These are phyloP conservation scores for Lobosporangium transversale DNA, from an alignment of 192 early-diverging fungal genomes.

Conservation along the genomic window DNA sequence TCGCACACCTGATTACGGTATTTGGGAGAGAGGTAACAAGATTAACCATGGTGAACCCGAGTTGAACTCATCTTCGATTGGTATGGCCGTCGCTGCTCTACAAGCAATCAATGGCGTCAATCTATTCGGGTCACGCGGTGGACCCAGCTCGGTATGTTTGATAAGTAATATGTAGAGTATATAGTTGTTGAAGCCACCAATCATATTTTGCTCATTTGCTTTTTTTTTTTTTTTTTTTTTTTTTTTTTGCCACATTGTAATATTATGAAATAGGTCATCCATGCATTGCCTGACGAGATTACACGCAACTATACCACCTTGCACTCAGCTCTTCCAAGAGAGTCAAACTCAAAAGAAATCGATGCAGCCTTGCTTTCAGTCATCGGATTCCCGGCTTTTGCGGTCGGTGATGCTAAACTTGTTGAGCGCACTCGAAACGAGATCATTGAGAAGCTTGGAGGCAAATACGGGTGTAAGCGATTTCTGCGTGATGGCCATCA, in stretches of 20 bases:
- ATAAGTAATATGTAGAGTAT: not conserved
- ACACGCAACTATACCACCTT: constrained; percentile 85
- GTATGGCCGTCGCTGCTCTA: constrained; percentile 88
- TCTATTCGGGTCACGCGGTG: constrained; percentile 83
- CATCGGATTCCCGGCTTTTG: constrained; percentile 92
- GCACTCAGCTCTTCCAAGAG: constrained; percentile 79
- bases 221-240: not conserved
- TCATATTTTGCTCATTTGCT: not conserved
- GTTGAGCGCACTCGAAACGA: constrained; percentile 74
- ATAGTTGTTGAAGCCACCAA: not conserved
- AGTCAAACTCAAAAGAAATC: constrained; percentile 88
- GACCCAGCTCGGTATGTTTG: constrained; percentile 74
- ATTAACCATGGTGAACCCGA: constrained; percentile 88
- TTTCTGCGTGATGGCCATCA: constrained; percentile 92
- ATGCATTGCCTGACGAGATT: constrained; percentile 87
- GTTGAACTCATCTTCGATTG: constrained; percentile 88
- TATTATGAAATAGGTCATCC: constrained; percentile 74
- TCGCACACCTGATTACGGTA: constrained; percentile 87
- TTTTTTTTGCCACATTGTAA: no score
- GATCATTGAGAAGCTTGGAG: constrained; percentile 83
- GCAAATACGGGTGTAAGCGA: constrained; percentile 84
- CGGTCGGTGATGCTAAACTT: constrained; percentile 73
- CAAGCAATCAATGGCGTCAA: constrained; percentile 88
- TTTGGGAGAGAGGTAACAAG: constrained; percentile 92
- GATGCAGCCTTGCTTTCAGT: constrained; percentile 85